Base-by-base conservation (phyloP, 495 filamentous ascomycete genomes). In the Lepraria neglecta region DNA sequence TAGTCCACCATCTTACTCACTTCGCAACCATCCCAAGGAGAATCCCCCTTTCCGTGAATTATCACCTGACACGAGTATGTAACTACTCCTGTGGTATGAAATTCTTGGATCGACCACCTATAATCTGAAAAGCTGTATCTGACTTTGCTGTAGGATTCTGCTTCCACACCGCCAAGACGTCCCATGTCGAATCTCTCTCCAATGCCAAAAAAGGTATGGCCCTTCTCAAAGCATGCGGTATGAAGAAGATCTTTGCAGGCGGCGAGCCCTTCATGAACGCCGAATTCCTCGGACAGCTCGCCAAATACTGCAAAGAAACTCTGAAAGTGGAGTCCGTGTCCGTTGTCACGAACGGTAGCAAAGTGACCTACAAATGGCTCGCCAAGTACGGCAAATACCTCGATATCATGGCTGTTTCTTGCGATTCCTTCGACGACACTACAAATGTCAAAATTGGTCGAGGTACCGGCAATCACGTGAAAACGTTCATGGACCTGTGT, bases 211-310 rank as follows among this genome's bases (percentile, higher is more conserved):
- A 61, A 10, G 81, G 74, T 15, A 71, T 83, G 17, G 65, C 50
- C 5, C 76, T 84, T 19, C 24, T 24, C 24, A 24, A 24, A 24
- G 65, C 67, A 24, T 63, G 77, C 6, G 82, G 80, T 19, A 85
- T 84, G 82, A 66, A 68, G 56, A 84, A 84, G 62, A 69, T 82
- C 69, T 80, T 84, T 60, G 81, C 82, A 15, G 81, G 82, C 42
- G 82, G 82, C 6, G 82, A 85, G 62, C 81, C 82, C 2, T 82
- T 84, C 65, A 72, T 84, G n/a, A 78, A 84, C 56, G 74, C 74
- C 3, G 64, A 68, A 33, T 71, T 73, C 45, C 72, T 84, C 4
- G 76, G 78, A 30, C 64, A 75, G 50, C 69, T 84, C 44, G 66
- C 77, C 45, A 64, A 69, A 30, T 83, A 76, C 68, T 80, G 78